These are phyloP conservation scores for Aspergillus coremiiformis DNA, from an alignment of 495 filamentous ascomycete genomes.

Conservation along the genomic window DNA sequence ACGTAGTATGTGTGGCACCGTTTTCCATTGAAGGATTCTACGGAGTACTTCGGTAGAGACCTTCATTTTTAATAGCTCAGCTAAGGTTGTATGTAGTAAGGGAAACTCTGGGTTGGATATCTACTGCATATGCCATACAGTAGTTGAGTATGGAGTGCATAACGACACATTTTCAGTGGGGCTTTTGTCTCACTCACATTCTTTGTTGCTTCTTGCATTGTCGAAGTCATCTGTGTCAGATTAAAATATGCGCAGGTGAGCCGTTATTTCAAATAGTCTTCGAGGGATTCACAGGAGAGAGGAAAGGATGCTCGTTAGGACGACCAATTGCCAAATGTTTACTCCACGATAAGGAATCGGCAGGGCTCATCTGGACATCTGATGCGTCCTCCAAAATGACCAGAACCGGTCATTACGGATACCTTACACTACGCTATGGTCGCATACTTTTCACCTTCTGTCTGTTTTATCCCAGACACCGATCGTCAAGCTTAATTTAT, in stretches of 20 bases:
- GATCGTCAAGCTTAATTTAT: conserved; percentile 4
- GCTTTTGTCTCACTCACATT: not conserved
- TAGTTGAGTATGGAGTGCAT: not conserved
- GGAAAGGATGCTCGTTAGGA: not conserved
- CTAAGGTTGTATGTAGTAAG: too few relatives aligned
- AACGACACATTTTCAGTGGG: not conserved
- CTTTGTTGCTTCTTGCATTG: conserved; percentile 1
- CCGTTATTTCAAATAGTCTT: not conserved
- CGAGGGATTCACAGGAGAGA: not conserved
- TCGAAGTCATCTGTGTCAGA: conserved; percentile 4
- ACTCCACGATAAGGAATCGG: conserved; percentile 14
- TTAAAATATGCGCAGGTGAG: conserved; percentile 3
- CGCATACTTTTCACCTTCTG: not conserved
- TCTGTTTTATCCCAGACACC: not conserved
- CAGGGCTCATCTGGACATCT: conserved; percentile 4
- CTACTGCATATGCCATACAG: not conserved
- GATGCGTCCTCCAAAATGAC: not conserved
- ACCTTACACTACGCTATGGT: not conserved
- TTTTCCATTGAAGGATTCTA: too few relatives aligned
- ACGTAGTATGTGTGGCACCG: too few relatives aligned
- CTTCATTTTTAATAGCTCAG: not conserved
- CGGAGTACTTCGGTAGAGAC: not conserved
- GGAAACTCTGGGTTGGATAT: not conserved
- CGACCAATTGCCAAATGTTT: conserved; percentile 7
- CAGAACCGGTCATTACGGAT: not conserved